These are phyloP conservation scores for Hypoxylon perforatum DNA, from an alignment of 495 filamentous ascomycete genomes.

Conservation along the genomic window DNA sequence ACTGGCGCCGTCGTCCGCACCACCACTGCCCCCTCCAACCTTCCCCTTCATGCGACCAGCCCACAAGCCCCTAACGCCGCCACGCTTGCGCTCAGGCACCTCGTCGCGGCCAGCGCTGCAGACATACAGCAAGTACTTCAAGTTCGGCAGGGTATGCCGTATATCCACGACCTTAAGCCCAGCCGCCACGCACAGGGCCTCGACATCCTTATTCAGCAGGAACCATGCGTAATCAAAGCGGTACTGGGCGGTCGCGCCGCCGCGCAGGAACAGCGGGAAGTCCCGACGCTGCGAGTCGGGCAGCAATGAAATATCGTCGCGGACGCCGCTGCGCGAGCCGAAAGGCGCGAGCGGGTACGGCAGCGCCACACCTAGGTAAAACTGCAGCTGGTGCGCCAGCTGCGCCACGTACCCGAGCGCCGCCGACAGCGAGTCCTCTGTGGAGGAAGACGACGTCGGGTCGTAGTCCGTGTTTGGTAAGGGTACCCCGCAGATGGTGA, in stretches of 20 bases:
- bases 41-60: conserved; percentile 48
- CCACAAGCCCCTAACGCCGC: conserved; percentile 76
- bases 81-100: conserved; percentile 79
- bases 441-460: conserved; percentile 53
- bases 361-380: conserved; percentile 81
- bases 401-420: conserved; percentile 86
- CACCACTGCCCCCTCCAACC: neutral
- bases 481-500: conserved; percentile 77
- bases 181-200: conserved; percentile 79
- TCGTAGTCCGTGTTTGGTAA: conserved; percentile 84
- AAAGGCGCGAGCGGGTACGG: conserved; percentile 82
- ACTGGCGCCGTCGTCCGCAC: conserved; percentile 47
- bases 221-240: conserved; percentile 97
- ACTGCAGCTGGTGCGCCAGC: conserved; percentile 78
- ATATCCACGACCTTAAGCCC: conserved; percentile 85
- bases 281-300: conserved; percentile 70
- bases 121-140: conserved; percentile 92
- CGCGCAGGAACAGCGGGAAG: conserved; percentile 84
- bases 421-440: conserved; percentile 78
- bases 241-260: conserved; percentile 73
- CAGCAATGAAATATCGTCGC: conserved; percentile 80
- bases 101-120: conserved; percentile 82
- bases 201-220: conserved; percentile 91
- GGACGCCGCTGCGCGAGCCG: conserved; percentile 78
- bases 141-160: conserved; percentile 88